Evolutionary conservation across 805 yeast species (phyloP).

Genomic region (Yarrowia bubula): DNA sequence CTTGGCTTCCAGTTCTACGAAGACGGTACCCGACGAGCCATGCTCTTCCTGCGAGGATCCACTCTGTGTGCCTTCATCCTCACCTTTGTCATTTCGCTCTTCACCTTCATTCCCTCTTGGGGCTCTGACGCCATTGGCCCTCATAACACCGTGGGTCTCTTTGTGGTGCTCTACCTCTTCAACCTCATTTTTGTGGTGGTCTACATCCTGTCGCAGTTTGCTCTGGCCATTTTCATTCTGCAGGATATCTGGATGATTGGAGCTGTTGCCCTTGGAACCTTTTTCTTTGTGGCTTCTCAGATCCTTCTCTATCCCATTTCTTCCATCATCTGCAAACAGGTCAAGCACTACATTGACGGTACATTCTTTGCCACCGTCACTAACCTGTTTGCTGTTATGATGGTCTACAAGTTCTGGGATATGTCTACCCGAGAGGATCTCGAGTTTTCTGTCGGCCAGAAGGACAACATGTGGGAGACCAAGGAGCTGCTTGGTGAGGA

Average conservation of each 20-base stretch:
- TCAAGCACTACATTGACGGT: slow-evolving; percentile 88
- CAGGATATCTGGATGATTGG: slow-evolving; percentile 88
- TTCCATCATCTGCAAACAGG: slow-evolving; percentile 59
- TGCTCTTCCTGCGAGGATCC: slow-evolving; percentile 53
- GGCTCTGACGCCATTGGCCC: slow-evolving; percentile 47
- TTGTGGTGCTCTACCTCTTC: slow-evolving; percentile 65
- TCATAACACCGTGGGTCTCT: slow-evolving; percentile 64
- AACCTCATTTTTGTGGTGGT: slow-evolving; percentile 64
- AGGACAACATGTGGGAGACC: slow-evolving; percentile 45
- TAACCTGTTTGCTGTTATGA: slow-evolving; percentile 81
- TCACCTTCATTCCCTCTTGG: slow-evolving; percentile 66
- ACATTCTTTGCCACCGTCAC: slow-evolving; percentile 78
- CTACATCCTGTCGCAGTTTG: slow-evolving; percentile 65
- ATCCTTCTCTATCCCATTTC: slow-evolving; percentile 70
- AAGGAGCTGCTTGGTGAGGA: slow-evolving; percentile 39
- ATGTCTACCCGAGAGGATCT: slow-evolving; percentile 92
- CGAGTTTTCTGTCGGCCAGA: slow-evolving; percentile 74
- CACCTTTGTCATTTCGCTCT: slow-evolving; percentile 63
- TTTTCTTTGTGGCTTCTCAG: slow-evolving; percentile 82
- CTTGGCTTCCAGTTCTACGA: slow-evolving; percentile 91
- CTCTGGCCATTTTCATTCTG: slow-evolving; percentile 65
- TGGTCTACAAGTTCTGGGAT: slow-evolving; percentile 96
- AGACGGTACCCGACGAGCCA: slow-evolving; percentile 75
- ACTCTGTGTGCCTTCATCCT: slow-evolving; percentile 59
- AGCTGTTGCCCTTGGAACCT: slow-evolving; percentile 65